Evolutionary conservation across 352 stramenopile genomes (phyloP).

Genomic region (Phytophthora pini): DNA sequence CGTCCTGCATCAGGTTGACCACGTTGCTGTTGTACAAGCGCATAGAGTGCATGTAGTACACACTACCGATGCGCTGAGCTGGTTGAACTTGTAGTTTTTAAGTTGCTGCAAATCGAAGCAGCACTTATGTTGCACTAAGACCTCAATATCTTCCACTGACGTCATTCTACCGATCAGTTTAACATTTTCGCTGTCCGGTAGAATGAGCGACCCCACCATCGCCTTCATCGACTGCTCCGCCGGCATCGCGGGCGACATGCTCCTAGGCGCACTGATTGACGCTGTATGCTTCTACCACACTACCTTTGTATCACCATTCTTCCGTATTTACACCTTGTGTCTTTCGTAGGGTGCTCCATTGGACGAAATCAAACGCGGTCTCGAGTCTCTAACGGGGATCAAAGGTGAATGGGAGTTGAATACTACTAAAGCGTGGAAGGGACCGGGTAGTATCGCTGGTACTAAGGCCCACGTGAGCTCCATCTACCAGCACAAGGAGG

Average conservation of each 20-base stretch:
- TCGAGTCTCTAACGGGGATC: slow-evolving; percentile 69
- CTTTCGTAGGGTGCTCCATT: slow-evolving; percentile 62
- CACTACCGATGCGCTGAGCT: not conserved
- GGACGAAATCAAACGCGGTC: slow-evolving; percentile 55
- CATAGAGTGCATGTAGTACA: not conserved
- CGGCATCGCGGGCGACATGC: slow-evolving; percentile 92
- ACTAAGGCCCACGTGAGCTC: slow-evolving; percentile 90
- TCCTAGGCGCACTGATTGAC: slow-evolving; percentile 89
- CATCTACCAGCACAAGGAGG: slow-evolving; percentile 82
- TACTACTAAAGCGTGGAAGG: slow-evolving; percentile 77
- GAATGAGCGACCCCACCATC: slow-evolving; percentile 29
- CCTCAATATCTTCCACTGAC: slow-evolving; percentile 6
- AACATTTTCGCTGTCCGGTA: not conserved
- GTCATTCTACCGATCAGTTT: slow-evolving; percentile 4
- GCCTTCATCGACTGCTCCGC: slow-evolving; percentile 91
- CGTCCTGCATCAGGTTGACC: too few relatives aligned
- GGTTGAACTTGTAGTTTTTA: not conserved
- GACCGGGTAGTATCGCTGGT: slow-evolving; percentile 89
- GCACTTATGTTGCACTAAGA: slow-evolving; percentile 7
- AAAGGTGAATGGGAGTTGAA: slow-evolving; percentile 89
- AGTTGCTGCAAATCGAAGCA: slow-evolving; percentile 11
- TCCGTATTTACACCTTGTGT: not conserved
- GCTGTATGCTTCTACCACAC: slow-evolving; percentile 51
- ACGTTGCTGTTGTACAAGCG: too few relatives aligned
- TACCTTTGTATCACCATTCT: not conserved